These are phyloP conservation scores for Stagonosporopsis rhizophila DNA, from an alignment of 2,329 filamentous ascomycete genomes.

Conservation along the genomic window DNA sequence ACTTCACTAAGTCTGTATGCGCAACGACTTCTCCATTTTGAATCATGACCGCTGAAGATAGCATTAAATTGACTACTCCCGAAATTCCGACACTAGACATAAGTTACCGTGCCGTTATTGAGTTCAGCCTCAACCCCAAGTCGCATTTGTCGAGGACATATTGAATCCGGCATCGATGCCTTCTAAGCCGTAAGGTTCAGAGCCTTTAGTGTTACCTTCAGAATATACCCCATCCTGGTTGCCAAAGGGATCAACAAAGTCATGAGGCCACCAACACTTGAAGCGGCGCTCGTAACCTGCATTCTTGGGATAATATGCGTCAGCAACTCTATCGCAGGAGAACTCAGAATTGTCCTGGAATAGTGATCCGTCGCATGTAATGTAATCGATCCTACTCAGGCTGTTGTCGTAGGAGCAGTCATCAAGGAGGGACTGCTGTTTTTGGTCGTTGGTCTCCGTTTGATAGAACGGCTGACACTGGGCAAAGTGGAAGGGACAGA, in stretches of 20 bases:
- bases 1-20: not conserved
- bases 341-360: not conserved
- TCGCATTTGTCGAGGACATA: not conserved
- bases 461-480: not conserved
- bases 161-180: not conserved
- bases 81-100: not conserved
- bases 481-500: not conserved
- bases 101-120: not conserved
- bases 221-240: not conserved
- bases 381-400: not conserved
- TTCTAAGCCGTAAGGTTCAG: not conserved
- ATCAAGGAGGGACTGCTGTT: not conserved
- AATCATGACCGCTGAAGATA: not conserved
- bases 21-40: not conserved
- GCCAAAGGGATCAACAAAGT: not conserved
- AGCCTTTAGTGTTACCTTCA: not conserved
- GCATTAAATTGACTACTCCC: not conserved
- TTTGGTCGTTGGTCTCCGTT: constrained; percentile 7
- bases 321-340: not conserved
- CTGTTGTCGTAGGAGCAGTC: not conserved
- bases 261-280: constrained; percentile 10
- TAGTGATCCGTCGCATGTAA: not conserved
- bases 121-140: not conserved
- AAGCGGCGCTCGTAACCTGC: constrained; percentile 9
- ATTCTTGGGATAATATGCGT: not conserved